Evolutionary conservation across 179 eudicot genomes (phyloP).

Genomic region (Beta macrorhiza): DNA sequence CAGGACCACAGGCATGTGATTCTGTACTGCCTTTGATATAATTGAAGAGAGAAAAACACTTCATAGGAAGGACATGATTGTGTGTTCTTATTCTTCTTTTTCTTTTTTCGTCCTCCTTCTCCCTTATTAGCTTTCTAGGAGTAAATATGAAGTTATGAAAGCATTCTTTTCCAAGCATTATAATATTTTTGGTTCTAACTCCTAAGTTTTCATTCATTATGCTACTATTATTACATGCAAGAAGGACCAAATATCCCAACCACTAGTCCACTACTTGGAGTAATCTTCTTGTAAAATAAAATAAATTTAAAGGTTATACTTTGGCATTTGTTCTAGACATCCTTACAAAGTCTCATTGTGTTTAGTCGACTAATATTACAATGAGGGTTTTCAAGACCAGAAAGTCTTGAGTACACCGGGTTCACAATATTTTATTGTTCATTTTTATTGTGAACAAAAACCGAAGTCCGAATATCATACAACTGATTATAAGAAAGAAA

Average conservation of each 20-base stretch:
- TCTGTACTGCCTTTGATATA: slow-evolving; percentile 32
- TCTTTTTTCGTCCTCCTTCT: not conserved
- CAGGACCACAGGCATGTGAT: slow-evolving; percentile 42
- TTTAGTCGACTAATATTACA: too few relatives aligned
- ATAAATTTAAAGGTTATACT: too few relatives aligned
- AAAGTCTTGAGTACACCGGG: too few relatives aligned
- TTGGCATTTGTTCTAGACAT: too few relatives aligned
- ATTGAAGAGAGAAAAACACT: slow-evolving; percentile 37
- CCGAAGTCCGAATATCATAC: too few relatives aligned
- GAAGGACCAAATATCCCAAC: slow-evolving; percentile 22
- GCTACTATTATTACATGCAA: not conserved
- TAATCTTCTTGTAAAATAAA: too few relatives aligned
- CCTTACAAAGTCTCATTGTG: too few relatives aligned
- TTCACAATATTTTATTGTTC: too few relatives aligned
- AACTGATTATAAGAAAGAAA: too few relatives aligned
- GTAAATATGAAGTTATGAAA: slow-evolving; percentile 29
- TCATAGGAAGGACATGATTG: slow-evolving; percentile 23
- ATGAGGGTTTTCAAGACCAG: too few relatives aligned
- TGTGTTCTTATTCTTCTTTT: slow-evolving; percentile 16
- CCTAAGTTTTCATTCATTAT: slow-evolving; percentile 17
- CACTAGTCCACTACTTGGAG: not conserved
- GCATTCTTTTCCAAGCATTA: slow-evolving; percentile 31
- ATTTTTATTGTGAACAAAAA: too few relatives aligned
- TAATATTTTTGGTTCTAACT: slow-evolving; percentile 14
- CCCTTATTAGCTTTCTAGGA: slow-evolving; percentile 4